Conservation (phyloP, 108 stramenopile genomes). For the Pseudonitzschia delicatissima region DNA sequence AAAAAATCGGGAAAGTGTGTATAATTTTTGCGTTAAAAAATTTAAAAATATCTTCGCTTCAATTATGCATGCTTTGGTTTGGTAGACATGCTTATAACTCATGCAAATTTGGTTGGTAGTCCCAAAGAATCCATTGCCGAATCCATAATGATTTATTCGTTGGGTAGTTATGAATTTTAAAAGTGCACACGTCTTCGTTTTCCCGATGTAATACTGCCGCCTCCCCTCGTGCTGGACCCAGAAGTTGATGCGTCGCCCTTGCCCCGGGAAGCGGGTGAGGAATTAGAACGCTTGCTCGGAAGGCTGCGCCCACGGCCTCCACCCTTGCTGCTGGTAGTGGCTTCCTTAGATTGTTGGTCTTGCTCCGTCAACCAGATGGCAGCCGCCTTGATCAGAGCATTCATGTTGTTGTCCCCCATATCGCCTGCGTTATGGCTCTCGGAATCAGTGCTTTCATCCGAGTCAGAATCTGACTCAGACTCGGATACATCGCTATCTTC, state of each 20-base stretch:
- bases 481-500: conserved; percentile 26
- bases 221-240: conserved; percentile 1
- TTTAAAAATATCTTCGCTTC: background rate
- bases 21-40: background rate
- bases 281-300: conserved; percentile 16
- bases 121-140: too few species aligned
- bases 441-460: conserved; percentile 30
- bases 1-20: background rate
- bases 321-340: conserved; percentile 6
- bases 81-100: too few species aligned
- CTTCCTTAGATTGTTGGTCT: conserved; percentile 39
- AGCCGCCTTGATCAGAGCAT: conserved; percentile 71
- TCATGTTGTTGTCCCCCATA: conserved; percentile 50
- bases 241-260: conserved; percentile 1
- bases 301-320: conserved; percentile 23
- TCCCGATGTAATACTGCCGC: conserved; percentile 32
- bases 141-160: background rate
- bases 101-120: too few species aligned
- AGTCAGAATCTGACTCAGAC: conserved; percentile 18
- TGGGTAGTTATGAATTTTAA: too few species aligned
- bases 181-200: conserved; percentile 37
- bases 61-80: too few species aligned
- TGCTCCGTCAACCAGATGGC: conserved; percentile 79
- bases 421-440: conserved; percentile 37
- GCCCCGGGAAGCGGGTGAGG: conserved; percentile 1